Evolutionary conservation across 768 basidiomycete genomes (phyloP), one percentile per base, ranked within the genome.

Genomic region (Lyophyllum atratum): DNA sequence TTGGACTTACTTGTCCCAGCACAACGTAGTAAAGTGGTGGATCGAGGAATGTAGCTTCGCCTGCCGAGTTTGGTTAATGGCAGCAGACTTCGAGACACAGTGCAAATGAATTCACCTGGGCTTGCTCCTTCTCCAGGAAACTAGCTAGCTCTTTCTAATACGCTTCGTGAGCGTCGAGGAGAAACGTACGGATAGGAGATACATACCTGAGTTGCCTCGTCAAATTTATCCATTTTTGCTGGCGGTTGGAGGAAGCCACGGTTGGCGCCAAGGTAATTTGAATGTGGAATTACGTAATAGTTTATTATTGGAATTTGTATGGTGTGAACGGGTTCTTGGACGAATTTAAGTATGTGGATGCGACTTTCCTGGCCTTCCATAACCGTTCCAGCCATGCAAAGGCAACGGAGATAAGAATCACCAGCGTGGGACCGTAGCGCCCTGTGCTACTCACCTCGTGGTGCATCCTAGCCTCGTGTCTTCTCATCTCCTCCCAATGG

Each of bases 1-100:
- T 45, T 54, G n/a, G 49, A 78, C 84, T 70, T 66, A 95, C 93
- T 95, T 93, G 78, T 94, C 90, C 92, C 93, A 95, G 71, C 93
- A 95, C 74, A 86, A 85, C 65, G 82, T 82, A 17, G 94, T 95
- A 62, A 95, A 80, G 49, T 78, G 83, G 59, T 93, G 93, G 42
- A 95, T 86, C 26, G 82, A 76, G 24, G 82, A 75, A 64, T 93
- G 84, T 49, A 92, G 64, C 59, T 74, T 77, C 19, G 80, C 80
- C 76, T 80, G 55, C 28, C 61, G 43, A 46, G 53, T 51, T 15
- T 42, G 60, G 21, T 29, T 21, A 43, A 22, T 22, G 45, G 21
- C 28, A 40, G 17, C 10, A 40, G 37, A 53, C 24, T 43, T 49
- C 22, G 10, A 47, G 28, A 37, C 9, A 42, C 28, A 29, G 34